Percentiles rank a stretch among this genome's conserved stretches.
Conservation (phyloP, 2,329 filamentous ascomycete genomes). For the Fusarium luffae region DNA sequence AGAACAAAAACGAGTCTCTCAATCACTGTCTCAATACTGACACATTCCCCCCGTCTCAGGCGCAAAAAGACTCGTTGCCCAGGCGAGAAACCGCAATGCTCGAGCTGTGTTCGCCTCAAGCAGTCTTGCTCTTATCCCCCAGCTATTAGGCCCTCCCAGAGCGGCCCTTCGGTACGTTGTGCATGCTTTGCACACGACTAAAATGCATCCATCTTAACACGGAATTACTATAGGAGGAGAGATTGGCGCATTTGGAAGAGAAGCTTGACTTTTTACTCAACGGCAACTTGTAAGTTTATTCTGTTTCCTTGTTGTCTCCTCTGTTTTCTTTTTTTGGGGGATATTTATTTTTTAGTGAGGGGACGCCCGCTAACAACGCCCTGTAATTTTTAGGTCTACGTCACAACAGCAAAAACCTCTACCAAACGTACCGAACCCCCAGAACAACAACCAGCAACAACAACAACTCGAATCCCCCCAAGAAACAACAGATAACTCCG, state of each 20-base stretch:
- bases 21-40: background rate
- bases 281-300: slow-evolving; percentile 50
- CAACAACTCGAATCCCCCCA: slow-evolving; percentile 45
- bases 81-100: slow-evolving; percentile 62
- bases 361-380: background rate
- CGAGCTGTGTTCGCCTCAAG: slow-evolving; percentile 60
- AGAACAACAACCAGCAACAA: slow-evolving; percentile 11
- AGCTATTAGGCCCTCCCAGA: slow-evolving; percentile 51
- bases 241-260: slow-evolving; percentile 62
- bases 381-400: slow-evolving; percentile 43
- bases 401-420: slow-evolving; percentile 17
- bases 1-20: slow-evolving; percentile 15
- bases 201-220: slow-evolving; percentile 30
- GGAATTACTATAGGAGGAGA: slow-evolving; percentile 55
- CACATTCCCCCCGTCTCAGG: slow-evolving; percentile 36
- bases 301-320: slow-evolving; percentile 4
- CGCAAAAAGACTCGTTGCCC: slow-evolving; percentile 64
- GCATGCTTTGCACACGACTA: slow-evolving; percentile 12
- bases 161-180: slow-evolving; percentile 57
- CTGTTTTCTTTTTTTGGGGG: slow-evolving; percentile 25
- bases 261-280: slow-evolving; percentile 63
- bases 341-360: slow-evolving; percentile 29
- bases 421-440: slow-evolving; percentile 20
- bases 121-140: slow-evolving; percentile 60
- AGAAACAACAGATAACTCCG: slow-evolving; percentile 48